Percentiles rank a stretch among this genome's conserved stretches.
Evolutionary conservation across 345 rosid genomes (phyloP).

Genomic region (Pistacia atlantica): DNA sequence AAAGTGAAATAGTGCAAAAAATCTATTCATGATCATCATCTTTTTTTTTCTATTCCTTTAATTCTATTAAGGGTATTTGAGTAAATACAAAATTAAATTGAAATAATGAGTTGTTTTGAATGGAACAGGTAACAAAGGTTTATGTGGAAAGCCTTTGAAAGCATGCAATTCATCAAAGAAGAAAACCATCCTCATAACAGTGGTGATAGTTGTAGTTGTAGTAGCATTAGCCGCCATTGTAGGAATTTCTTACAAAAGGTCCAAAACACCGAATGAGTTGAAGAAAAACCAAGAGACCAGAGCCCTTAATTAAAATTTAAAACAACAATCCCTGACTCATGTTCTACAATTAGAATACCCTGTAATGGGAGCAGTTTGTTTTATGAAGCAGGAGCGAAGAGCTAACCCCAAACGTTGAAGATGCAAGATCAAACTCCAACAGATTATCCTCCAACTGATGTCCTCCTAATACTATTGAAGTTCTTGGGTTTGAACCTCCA

Average conservation of each 20-base stretch:
- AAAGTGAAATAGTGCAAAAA: too few species aligned
- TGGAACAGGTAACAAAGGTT: conserved; percentile 54
- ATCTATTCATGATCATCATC: neutral
- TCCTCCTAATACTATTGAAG: conserved; percentile 33
- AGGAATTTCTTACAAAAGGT: conserved; percentile 11
- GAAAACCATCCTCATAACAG: conserved; percentile 34
- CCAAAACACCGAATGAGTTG: conserved; percentile 20
- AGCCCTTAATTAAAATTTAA: conserved; percentile 30
- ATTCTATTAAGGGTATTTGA: neutral
- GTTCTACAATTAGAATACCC: too few species aligned
- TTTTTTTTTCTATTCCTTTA: neutral
- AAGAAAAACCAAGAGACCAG: conserved; percentile 29
- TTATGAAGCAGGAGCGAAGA: conserved; percentile 19
- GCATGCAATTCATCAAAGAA: conserved; percentile 53
- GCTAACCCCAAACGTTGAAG: conserved; percentile 29
- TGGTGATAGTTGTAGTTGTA: conserved; percentile 22
- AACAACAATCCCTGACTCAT: too few species aligned
- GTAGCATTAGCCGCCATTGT: conserved; percentile 24
- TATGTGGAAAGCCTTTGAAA: conserved; percentile 74
- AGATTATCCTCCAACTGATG: conserved; percentile 37
- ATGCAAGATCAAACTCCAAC: conserved; percentile 28
- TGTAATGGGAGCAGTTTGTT: neutral
- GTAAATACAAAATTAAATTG: too few species aligned
- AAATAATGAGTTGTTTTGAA: neutral
- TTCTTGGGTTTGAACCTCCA: conserved; percentile 27